Evolutionary conservation across 1,284 basidiomycete genomes (phyloP), one percentile per base, ranked within the genome.

Genomic region (Fereydounia khargensis): DNA sequence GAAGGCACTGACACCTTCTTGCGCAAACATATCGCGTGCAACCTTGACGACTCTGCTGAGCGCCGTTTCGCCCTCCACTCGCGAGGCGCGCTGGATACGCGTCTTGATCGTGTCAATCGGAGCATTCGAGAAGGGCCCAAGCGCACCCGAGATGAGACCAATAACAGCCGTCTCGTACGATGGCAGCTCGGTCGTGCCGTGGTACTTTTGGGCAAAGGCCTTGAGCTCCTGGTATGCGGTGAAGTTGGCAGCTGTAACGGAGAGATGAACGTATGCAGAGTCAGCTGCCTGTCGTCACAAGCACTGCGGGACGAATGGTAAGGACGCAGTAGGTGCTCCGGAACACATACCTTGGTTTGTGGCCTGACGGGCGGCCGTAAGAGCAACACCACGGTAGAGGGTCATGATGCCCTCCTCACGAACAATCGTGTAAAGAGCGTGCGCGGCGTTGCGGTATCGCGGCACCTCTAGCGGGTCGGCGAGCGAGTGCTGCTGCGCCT

Each of bases 41-140:
- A 98, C 94, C 36, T 82, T 82, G 16, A 82, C 76, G 68, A 98
- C 87, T 17, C 92, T 76, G 21, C 79, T 78, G 57, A 82, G 65
- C 5, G 92, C 88, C 2, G 86, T 85, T 71, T 86, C 85, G 16
- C 89, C 90, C 0, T 86, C 84, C 23, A 82, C 78, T 39, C 86
- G 85, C 4, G 85, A 84, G 0, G 91, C 83, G 66, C 92, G 91
- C 79, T 98, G 94, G 47, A 71, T 75, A 64, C 71, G 78, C 65
- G 91, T 96, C 79, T 97, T 96, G 77, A 96, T 96, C 2, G 92
- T 96, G 79, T 97, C 92, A 56, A 96, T 92, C 0, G 92, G 92
- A 5, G 92, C 92, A 68, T 96, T 96, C 21, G 91, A 92, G 78
- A 96, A 76, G 11, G 92, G 92, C 24, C 92, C 92, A 84, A 95